Evolutionary conservation across 176 grass and related monocot genomes (phyloP).

Genomic region (Cymbopogon citratus): DNA sequence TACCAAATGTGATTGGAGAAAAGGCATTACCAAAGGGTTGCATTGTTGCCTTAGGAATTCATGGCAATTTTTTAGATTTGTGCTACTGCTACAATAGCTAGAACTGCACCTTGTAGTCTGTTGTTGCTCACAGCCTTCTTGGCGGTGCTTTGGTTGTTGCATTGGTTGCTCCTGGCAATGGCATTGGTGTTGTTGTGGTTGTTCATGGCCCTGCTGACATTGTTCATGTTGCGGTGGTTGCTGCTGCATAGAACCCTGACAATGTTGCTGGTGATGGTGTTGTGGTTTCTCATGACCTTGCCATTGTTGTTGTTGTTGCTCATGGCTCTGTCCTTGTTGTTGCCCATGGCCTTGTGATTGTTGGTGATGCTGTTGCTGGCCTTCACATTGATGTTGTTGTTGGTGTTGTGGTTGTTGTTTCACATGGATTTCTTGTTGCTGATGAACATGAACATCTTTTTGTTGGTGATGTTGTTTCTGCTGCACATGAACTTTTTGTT

Average conservation of each 20-base stretch:
- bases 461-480: neutral
- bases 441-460: neutral
- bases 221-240: neutral
- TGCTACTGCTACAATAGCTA: neutral
- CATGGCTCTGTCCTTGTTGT: neutral
- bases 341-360: neutral
- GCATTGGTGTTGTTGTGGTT: neutral
- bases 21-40: neutral
- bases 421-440: neutral
- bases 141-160: neutral
- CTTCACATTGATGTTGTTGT: neutral
- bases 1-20: conserved; percentile 1
- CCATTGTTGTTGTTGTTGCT: neutral
- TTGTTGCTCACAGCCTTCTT: neutral
- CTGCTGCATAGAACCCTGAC: neutral
- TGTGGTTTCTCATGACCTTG: neutral
- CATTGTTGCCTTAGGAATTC: conserved; percentile 10
- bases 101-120: neutral
- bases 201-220: neutral
- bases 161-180: neutral
- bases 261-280: neutral
- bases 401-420: neutral
- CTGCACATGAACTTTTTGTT: neutral
- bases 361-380: neutral
- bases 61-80: neutral